Conservation (phyloP, 179 eudicot species). For the Amaranthus tricolor region DNA sequence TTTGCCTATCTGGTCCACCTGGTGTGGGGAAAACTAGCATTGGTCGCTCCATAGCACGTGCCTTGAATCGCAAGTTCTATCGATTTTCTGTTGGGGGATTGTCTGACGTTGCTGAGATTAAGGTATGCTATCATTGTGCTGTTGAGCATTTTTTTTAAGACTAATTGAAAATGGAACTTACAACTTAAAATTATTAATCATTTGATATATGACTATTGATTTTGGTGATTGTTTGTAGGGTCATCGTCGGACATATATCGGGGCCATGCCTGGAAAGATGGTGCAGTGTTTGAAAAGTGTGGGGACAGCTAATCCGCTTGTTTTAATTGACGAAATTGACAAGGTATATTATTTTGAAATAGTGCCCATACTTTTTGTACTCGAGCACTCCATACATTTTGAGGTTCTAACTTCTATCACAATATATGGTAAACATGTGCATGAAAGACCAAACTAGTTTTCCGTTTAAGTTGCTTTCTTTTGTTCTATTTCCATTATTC, state of each 20-base stretch:
- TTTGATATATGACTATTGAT: conserved; percentile 10
- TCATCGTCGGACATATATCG: conserved; percentile 98
- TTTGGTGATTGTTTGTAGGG: conserved; percentile 53
- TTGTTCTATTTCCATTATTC: not conserved
- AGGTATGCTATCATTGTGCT: conserved; percentile 42
- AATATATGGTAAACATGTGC: not conserved
- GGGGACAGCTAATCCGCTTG: conserved; percentile 96
- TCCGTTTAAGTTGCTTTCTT: conserved; percentile 8
- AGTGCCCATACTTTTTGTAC: not conserved
- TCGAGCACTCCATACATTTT: not conserved
- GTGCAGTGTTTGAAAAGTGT: conserved; percentile 94
- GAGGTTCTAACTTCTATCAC: not conserved
- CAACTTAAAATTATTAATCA: not conserved
- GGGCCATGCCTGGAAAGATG: conserved; percentile 99
- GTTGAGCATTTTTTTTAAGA: not conserved
- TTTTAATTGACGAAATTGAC: conserved; percentile 96
- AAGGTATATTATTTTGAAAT: conserved; percentile 50
- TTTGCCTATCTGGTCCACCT: conserved; percentile 97
- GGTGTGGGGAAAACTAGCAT: conserved; percentile 99
- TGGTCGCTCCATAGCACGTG: conserved; percentile 98
- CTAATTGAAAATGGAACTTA: no score
- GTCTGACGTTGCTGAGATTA: conserved; percentile 99
- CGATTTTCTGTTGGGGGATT: conserved; percentile 98
- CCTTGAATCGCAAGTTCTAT: conserved; percentile 91
- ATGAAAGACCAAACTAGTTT: not conserved